phyloP scores from a whole-genome alignment of 441 rosid species.

The Erodium moschatum region DNA sequence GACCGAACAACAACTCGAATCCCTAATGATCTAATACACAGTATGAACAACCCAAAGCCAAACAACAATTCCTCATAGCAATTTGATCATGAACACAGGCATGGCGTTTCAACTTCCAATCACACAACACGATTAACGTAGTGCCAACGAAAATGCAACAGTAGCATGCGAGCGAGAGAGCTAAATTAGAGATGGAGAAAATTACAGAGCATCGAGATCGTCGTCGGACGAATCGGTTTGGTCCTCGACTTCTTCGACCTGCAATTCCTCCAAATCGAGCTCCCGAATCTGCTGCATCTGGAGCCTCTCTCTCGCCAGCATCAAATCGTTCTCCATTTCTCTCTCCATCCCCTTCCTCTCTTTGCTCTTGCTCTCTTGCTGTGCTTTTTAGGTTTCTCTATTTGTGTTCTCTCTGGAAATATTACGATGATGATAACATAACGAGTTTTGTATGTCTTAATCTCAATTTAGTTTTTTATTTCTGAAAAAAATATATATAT shows the following conservation, averaged over 20 bases:
- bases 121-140: neutral
- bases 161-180: neutral
- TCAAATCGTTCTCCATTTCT: conserved; percentile 30
- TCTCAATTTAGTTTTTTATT: no score
- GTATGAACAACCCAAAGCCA: neutral
- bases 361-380: no score
- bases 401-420: no score
- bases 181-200: neutral
- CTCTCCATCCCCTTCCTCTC: neutral
- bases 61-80: neutral
- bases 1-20: neutral
- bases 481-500: no score
- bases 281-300: conserved; percentile 76
- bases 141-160: neutral
- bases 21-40: neutral
- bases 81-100: neutral
- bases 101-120: neutral
- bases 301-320: conserved; percentile 58
- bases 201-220: conserved; percentile 31
- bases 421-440: no score
- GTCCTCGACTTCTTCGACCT: conserved; percentile 73
- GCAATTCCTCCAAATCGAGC: conserved; percentile 76
- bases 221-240: conserved; percentile 37
- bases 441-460: no score
- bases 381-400: neutral